A percentile compares a stretch with the other conserved stretches of the same genome.
Evolutionary conservation across 23 red algal genomes (phyloP).

Genomic region (Gracilaria domingensis): DNA sequence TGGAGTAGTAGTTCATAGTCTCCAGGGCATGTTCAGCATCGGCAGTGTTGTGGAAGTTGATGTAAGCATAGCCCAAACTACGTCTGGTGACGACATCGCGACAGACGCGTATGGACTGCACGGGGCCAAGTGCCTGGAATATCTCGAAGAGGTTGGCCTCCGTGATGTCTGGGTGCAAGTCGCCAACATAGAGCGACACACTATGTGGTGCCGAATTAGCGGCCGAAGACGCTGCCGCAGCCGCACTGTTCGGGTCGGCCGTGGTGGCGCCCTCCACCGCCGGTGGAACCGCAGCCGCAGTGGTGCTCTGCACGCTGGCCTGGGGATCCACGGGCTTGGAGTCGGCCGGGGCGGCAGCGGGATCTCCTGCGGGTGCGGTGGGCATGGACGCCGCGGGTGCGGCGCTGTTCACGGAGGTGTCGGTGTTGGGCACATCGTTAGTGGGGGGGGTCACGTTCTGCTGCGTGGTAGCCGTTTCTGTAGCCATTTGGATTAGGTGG

Average conservation of each 20-base stretch:
- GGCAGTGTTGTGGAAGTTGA: slow-evolving; percentile 97
- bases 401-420: slow-evolving; percentile 19
- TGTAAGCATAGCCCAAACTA: slow-evolving; percentile 95
- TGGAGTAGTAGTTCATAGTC: slow-evolving; percentile 96
- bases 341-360: background rate
- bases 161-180: slow-evolving; percentile 95
- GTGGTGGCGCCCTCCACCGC: slow-evolving; percentile 15
- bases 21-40: slow-evolving; percentile 97
- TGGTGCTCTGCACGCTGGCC: background rate
- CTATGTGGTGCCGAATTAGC: slow-evolving; percentile 35
- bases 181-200: slow-evolving; percentile 95
- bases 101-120: slow-evolving; percentile 94
- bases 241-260: background rate
- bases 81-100: slow-evolving; percentile 92
- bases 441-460: background rate
- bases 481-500: background rate
- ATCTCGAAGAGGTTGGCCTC: slow-evolving; percentile 95
- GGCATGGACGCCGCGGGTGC: slow-evolving; percentile 15
- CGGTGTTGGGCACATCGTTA: slow-evolving; percentile 5
- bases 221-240: background rate
- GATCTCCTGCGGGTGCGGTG: background rate
- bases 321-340: background rate
- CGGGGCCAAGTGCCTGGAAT: slow-evolving; percentile 92
- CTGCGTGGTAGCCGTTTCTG: slow-evolving; percentile 16
- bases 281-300: background rate